Conservation (phyloP, 768 basidiomycete species). For the Antrodiella citrinella region DNA sequence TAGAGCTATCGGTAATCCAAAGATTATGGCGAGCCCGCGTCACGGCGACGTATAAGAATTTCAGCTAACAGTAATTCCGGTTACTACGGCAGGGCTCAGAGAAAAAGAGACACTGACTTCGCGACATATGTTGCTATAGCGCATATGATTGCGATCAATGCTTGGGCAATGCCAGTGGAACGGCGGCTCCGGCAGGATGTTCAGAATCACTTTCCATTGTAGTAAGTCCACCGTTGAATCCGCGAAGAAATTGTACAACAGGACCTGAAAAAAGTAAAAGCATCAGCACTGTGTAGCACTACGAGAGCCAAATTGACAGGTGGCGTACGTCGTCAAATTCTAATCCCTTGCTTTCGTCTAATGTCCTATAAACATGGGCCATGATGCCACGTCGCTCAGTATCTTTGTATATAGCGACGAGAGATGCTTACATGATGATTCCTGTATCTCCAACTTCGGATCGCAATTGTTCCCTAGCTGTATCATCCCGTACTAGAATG, state of each 20-base stretch:
- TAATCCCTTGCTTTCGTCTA: constrained; percentile 59
- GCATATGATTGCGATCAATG: too few species aligned
- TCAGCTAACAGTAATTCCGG: constrained; percentile 33
- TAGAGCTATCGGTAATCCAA: constrained; percentile 59
- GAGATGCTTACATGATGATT: constrained; percentile 43
- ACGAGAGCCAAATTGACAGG: neutral
- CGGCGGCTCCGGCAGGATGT: constrained; percentile 22
- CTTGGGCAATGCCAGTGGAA: constrained; percentile 35
- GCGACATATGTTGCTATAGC: constrained; percentile 47
- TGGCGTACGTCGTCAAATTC: constrained; percentile 55
- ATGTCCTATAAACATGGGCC: too few species aligned
- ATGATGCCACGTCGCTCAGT: too few species aligned
- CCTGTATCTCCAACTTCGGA: constrained; percentile 48
- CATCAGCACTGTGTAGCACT: too few species aligned
- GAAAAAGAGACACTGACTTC: constrained; percentile 34
- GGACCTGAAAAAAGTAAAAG: constrained; percentile 7
- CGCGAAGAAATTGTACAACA: constrained; percentile 69
- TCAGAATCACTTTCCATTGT: constrained; percentile 56
- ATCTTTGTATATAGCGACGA: neutral
- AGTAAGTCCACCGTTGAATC: constrained; percentile 43
- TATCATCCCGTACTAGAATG: constrained; percentile 60
- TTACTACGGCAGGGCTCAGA: neutral
- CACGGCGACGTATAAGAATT: constrained; percentile 57
- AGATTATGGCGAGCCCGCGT: constrained; percentile 58
- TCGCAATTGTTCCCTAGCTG: constrained; percentile 38